Base-by-base conservation (phyloP, 495 filamentous ascomycete genomes). In the Sphaerosporella brunnea region DNA sequence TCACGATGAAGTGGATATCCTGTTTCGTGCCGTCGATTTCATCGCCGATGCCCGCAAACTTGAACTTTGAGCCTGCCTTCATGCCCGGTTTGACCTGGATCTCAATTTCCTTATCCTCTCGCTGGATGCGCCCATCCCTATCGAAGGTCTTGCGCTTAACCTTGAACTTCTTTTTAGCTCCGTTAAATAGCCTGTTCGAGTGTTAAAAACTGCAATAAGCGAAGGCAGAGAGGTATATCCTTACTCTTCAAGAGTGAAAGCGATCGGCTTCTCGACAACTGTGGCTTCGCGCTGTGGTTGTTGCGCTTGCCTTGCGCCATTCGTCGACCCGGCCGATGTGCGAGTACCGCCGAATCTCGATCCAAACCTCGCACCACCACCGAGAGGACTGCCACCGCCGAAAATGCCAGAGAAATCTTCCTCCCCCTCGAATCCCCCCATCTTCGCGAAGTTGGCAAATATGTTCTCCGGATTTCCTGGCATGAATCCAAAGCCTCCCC, bases 21-120 rank as follows among this genome's bases (percentile, higher is more conserved):
- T 97, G 92, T 47, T 84, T 80, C n/a, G 87, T 87, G 23, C 92
- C 90, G 61, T 96, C 90, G 52, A 93, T 86, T 61, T 95, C 86
- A 63, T 96, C 92, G 1, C 92, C 90, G 24, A 96, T 83, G 23
- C 86, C 84, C 64, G 82, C 80, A 60, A 92, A 97, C 66, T 94
- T 93, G 55, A 97, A 92, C 72, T 95, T 97, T 51, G 84, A 90
- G 19, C 90, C 90, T 49, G 86, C 82, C 64, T 94, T 92, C 63
- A 94, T 71, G 37, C 90, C 90, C 24, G 83, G 81, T 66, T 95
- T 94, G 64, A 96, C 92, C 45, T 80, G 79, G 49, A 95, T 88
- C 61, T 93, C 85, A 16, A 97, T 63, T 7, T 93, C 82, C 50
- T 85, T 80, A 50, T 97, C 92, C 48, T 87, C 80, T 2, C 79